Percentiles rank a stretch among this genome's conserved stretches.
These are phyloP conservation scores for Eutrema heterophyllum DNA, from an alignment of 345 rosid species.

Conservation along the genomic window DNA sequence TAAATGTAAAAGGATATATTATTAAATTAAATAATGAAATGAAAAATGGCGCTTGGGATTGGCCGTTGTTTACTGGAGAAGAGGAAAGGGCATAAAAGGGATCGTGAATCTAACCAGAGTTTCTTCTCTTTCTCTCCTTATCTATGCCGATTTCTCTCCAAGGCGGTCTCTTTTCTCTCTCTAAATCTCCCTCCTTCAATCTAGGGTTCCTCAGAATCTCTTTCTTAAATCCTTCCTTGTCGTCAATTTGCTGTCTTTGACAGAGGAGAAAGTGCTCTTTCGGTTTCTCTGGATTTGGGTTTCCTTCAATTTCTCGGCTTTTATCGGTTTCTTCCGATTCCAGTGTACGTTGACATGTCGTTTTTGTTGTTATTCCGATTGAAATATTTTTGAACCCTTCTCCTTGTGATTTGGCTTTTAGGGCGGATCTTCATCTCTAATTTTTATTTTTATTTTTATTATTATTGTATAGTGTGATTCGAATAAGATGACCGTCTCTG, in stretches of 20 bases:
- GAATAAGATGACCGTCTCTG: slow-evolving; percentile 48
- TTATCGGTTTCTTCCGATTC: slow-evolving; percentile 18
- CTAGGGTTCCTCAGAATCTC: slow-evolving; percentile 27
- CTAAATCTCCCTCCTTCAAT: slow-evolving; percentile 9
- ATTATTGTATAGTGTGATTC: slow-evolving; percentile 21
- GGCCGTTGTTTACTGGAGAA: slow-evolving; percentile 19
- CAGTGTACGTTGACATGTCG: neutral
- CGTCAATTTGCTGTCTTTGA: neutral
- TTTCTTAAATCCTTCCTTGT: neutral
- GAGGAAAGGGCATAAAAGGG: slow-evolving; percentile 34
- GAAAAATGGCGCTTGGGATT: slow-evolving; percentile 23
- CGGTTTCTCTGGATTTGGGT: slow-evolving; percentile 1
- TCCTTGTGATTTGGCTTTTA: too few species aligned
- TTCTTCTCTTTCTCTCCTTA: neutral
- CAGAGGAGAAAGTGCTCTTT: slow-evolving; percentile 24
- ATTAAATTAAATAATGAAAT: neutral
- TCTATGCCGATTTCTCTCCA: slow-evolving; percentile 13
- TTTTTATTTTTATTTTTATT: neutral
- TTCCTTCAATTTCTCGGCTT: slow-evolving; percentile 11
- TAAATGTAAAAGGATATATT: neutral
- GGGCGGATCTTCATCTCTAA: too few species aligned
- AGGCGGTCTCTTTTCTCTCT: neutral
- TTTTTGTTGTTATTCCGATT: neutral
- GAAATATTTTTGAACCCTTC: neutral
- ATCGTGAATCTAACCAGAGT: slow-evolving; percentile 18